These are phyloP conservation scores for Hibiscus mutabilis DNA, from an alignment of 345 rosid species.

Conservation along the genomic window DNA sequence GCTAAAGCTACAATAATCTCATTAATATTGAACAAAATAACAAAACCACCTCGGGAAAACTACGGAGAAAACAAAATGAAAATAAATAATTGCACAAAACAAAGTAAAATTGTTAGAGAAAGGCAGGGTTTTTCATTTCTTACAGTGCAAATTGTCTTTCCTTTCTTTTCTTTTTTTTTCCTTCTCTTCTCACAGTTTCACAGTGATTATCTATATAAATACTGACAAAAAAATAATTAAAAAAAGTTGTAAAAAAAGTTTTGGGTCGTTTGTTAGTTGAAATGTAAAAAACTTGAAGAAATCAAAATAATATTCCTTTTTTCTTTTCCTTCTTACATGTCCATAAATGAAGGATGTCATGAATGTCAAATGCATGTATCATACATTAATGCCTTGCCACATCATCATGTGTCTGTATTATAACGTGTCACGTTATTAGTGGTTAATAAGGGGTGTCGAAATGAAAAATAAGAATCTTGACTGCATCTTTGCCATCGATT, in stretches of 20 bases:
- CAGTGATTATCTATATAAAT: neutral
- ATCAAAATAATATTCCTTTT: neutral
- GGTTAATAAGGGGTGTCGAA: neutral
- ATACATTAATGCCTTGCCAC: neutral
- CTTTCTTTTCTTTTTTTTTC: neutral
- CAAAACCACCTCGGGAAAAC: conserved; percentile 19
- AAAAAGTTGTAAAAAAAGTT: neutral
- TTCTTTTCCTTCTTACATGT: neutral
- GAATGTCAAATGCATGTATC: neutral
- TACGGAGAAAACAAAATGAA: conserved; percentile 28
- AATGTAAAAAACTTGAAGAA: neutral
- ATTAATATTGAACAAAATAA: conserved; percentile 20
- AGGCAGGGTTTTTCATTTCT: neutral
- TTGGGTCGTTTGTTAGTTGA: neutral
- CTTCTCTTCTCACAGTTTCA: neutral
- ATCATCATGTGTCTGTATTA: neutral
- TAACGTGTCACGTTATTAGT: neutral
- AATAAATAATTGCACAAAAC: neutral
- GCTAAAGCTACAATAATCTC: conserved; percentile 13
- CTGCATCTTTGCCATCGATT: neutral
- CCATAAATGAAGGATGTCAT: neutral
- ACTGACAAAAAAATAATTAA: neutral
- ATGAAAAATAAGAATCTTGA: neutral
- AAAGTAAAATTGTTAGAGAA: conserved; percentile 1
- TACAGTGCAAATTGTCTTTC: neutral